Percentiles rank a stretch among this genome's conserved stretches.
These are phyloP conservation scores for Rubroboletus pulcherrimus DNA, from an alignment of 768 basidiomycete genomes.

Conservation along the genomic window DNA sequence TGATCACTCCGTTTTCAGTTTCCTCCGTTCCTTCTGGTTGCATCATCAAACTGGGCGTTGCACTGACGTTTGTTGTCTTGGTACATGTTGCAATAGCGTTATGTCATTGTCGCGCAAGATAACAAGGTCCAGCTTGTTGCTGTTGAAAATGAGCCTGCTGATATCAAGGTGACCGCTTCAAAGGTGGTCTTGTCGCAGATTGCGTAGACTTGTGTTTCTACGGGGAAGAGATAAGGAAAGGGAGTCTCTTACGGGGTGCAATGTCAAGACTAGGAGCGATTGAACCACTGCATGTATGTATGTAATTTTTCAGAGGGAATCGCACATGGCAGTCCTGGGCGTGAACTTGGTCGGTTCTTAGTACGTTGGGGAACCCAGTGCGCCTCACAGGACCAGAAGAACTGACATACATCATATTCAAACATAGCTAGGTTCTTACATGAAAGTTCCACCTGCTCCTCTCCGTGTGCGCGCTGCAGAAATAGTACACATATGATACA, in stretches of 20 bases:
- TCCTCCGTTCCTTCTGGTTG: not conserved
- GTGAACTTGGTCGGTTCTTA: not conserved
- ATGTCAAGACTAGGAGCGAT: not conserved
- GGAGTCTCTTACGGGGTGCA: not conserved
- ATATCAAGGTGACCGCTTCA: slow-evolving; percentile 53
- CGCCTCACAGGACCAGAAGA: too few relatives aligned
- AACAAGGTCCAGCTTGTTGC: slow-evolving; percentile 51
- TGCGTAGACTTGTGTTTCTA: not conserved
- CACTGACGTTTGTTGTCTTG: not conserved
- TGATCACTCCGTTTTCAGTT: not conserved
- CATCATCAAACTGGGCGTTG: not conserved
- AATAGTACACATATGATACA: not conserved
- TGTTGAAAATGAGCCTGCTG: slow-evolving; percentile 46
- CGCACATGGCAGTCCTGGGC: too few relatives aligned
- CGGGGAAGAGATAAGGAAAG: not conserved
- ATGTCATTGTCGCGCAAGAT: slow-evolving; percentile 55
- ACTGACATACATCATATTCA: not conserved
- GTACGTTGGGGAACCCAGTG: too few relatives aligned
- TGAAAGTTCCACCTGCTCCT: not conserved
- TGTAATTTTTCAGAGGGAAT: not conserved
- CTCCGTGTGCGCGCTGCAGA: not conserved
- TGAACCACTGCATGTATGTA: not conserved
- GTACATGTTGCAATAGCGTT: slow-evolving; percentile 36
- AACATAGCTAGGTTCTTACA: not conserved
- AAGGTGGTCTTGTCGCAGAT: slow-evolving; percentile 40